Base-by-base conservation (phyloP, 768 basidiomycete species). In the Lepiota subincarnata region DNA sequence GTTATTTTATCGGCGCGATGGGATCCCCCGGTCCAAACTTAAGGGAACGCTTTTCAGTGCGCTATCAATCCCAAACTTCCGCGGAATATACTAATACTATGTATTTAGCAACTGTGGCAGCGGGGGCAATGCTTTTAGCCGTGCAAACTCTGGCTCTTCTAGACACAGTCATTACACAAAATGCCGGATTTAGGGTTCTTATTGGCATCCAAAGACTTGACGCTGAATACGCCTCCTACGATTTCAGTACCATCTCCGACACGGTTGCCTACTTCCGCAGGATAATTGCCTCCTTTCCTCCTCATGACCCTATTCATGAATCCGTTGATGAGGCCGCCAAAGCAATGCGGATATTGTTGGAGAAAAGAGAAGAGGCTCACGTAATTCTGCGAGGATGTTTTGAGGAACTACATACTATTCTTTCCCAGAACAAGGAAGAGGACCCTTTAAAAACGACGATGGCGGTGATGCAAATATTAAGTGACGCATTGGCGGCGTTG, bases 1-100 rank as follows among this genome's bases (percentile, higher is more conserved):
- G 56, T 14, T 72, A 37, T 68, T 66, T 55, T 71, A 64, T 60
- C 62, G 66, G 57, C 59, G 57, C 24, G 70, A 74, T 64, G 73
- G 73, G 28, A 66, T 65, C 35, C 68, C 68, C 39, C 60, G 73
- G 44, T 73, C 71, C 3, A 67, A 63, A 56, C 43, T 64, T 41
- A 68, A 68, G 45, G 70, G 70, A 10, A 60, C 65, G 11, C 53
- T 65, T 13, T 64, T 69, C 50, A 66, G 71, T 73, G 46, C 44
- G 66, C 8, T 38, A 13, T 53, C 36, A 6, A 28, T 39, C 35
- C 13, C 53, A 19, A n/a, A 39, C 36, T 44, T 18, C 4, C 22
- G 20, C 8, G 14, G 22, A 10, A 18, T 47, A 22, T 45, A 7
- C 10, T 14, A 34, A 28, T 16, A 48, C 34, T 35, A 43, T 50